Base-by-base conservation (phyloP, 2,329 filamentous ascomycete species). In the Xylaria multiplex region DNA sequence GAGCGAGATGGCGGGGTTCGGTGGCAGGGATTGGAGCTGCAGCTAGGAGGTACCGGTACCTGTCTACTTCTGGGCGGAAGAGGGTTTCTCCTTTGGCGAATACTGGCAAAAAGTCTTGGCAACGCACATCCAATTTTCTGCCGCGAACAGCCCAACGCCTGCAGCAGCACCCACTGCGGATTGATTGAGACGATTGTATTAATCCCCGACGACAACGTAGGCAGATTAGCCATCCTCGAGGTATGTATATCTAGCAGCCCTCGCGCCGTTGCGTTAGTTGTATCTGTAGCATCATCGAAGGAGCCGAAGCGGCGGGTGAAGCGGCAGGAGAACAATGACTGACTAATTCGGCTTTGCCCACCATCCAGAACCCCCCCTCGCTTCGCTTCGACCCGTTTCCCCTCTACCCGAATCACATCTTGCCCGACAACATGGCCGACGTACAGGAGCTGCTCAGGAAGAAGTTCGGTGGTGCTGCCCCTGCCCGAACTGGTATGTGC, bases 381-480 rank as follows among this genome's bases (percentile, higher is more conserved):
- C 32, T 35, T 49, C 62, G 49, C 58, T 32, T 46, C 48, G 50
- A 50, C 49, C 49, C 46, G 48, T 57, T 48, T 49, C 55, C 37
- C 30, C 59, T 55, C 30, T 60, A 59, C 57, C 43, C 55, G 45
- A 43, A 64, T 55, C 62, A 54, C 30, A 66, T 62, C 62, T 68
- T 40, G 59, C 55, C 67, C 66, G 30, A 62, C 52, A 67, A 40
- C 62, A 78, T 78, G 76, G 74, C 75, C 66, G 79, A 85, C 57
- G 42, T 84, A 6, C 81, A 82, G 64, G 76, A 78, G 61, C 81
- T 85, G 66, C 72, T 83, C 16, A 76, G 77, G 64, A 74, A 75
- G 76, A 78, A 78, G 75, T 78, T 78, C 63, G 76, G 76, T 43
- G 73, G 72, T 65, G 73, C 73, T 56, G 76, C 71, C 63, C 73